A percentile compares a stretch with the other conserved stretches of the same genome.
Conservation (phyloP, 768 basidiomycete genomes). For the Tulasnella sp. region DNA sequence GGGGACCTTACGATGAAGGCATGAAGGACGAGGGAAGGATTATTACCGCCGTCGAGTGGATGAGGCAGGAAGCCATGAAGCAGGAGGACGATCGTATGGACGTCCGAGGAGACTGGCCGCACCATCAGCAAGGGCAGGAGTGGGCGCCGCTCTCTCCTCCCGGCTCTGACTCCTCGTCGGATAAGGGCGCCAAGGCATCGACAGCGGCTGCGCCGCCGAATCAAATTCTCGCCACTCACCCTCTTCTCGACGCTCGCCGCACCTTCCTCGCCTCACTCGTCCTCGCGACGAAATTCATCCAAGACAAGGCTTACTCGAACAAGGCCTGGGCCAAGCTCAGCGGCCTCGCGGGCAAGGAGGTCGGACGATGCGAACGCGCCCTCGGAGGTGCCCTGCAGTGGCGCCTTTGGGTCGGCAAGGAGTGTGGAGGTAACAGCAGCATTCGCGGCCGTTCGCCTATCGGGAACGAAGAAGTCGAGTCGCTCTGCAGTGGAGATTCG, state of each 20-base stretch:
- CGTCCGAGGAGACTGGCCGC: background rate
- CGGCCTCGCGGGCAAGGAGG: slow-evolving; percentile 83
- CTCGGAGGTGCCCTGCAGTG: slow-evolving; percentile 85
- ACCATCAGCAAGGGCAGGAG: background rate
- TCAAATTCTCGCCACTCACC: slow-evolving; percentile 41
- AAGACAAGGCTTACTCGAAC: slow-evolving; percentile 93
- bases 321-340: slow-evolving; percentile 93
- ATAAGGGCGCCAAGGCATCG: background rate
- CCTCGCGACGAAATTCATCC: slow-evolving; percentile 88
- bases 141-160: slow-evolving; percentile 24
- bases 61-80: slow-evolving; percentile 22
- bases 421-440: slow-evolving; percentile 43
- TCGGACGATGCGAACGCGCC: slow-evolving; percentile 85
- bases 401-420: slow-evolving; percentile 92
- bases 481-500: slow-evolving; percentile 13
- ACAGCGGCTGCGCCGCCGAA: slow-evolving; percentile 59
- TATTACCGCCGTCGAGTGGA: slow-evolving; percentile 16
- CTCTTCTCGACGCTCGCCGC: slow-evolving; percentile 84
- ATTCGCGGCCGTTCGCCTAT: slow-evolving; percentile 20
- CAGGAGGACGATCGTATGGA: slow-evolving; percentile 1
- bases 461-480: background rate
- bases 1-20: slow-evolving; percentile 34
- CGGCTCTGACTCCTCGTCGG: background rate
- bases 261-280: slow-evolving; percentile 88
- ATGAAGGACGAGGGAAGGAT: slow-evolving; percentile 33